Conservation (phyloP, 73 alveolate species). For the Paramecium biaurelia region DNA sequence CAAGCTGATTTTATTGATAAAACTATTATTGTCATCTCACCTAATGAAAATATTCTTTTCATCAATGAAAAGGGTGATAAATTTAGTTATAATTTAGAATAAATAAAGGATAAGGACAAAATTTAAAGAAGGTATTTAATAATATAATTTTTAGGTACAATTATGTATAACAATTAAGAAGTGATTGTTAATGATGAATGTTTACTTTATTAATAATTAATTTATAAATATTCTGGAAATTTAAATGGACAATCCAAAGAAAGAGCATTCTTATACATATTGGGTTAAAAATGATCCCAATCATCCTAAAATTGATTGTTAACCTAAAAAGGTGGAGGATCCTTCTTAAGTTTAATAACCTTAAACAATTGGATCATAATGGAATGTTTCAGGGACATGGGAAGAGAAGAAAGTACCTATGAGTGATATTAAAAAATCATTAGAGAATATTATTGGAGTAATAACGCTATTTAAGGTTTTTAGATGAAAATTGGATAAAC, state of each 20-base stretch:
- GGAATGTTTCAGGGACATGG: conserved; percentile 57
- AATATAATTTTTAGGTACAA: background rate
- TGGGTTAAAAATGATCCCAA: conserved; percentile 53
- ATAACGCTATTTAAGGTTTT: background rate
- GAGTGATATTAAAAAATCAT: conserved; percentile 5
- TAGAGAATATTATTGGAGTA: background rate
- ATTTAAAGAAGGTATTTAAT: background rate
- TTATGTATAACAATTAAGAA: background rate
- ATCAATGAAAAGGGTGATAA: background rate
- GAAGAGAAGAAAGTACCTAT: background rate
- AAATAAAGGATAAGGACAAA: background rate
- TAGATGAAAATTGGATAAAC: conserved; percentile 26
- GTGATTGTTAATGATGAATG: conserved; percentile 10
- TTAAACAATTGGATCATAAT: background rate
- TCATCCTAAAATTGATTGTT: conserved; percentile 49
- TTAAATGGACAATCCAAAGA: conserved; percentile 31
- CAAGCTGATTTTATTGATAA: conserved; percentile 94
- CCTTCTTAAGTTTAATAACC: conserved; percentile 11
- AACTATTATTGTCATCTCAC: conserved; percentile 75
- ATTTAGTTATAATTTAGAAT: background rate
- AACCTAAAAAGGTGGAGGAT: conserved; percentile 53
- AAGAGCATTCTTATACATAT: conserved; percentile 45
- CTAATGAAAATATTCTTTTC: background rate
- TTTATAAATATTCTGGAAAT: background rate
- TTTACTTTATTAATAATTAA: conserved; percentile 15